Conservation (phyloP, 2,329 filamentous ascomycete genomes). For the Xylaria sp. region DNA sequence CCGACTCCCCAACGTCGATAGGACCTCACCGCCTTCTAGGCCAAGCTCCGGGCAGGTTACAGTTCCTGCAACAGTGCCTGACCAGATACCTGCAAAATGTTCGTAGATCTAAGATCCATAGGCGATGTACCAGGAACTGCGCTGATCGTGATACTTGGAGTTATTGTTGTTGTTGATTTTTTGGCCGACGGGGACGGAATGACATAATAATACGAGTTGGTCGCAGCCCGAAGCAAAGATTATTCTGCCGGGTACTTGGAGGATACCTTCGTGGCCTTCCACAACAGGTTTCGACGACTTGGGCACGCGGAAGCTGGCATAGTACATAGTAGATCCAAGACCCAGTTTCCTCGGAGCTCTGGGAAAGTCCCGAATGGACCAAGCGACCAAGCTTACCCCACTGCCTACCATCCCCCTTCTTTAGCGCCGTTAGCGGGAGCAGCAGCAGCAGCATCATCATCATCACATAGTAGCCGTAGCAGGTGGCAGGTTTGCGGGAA, state of each 20-base stretch:
- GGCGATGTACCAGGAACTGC: slow-evolving; percentile 12
- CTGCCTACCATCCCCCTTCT: slow-evolving; percentile 20
- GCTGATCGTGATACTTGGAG: slow-evolving; percentile 9
- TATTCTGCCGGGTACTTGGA: slow-evolving; percentile 11
- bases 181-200: too few relatives aligned
- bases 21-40: slow-evolving; percentile 25
- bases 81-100: slow-evolving; percentile 19
- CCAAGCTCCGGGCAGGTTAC: slow-evolving; percentile 15
- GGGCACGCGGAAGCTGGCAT: slow-evolving; percentile 20
- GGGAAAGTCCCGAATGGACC: slow-evolving; percentile 31
- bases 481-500: slow-evolving; percentile 25
- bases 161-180: background rate
- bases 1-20: slow-evolving; percentile 26
- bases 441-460: background rate
- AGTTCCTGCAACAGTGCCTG: slow-evolving; percentile 25
- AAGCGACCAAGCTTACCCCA: slow-evolving; percentile 6
- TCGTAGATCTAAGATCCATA: slow-evolving; percentile 9
- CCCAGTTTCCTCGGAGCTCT: slow-evolving; percentile 24
- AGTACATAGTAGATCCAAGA: slow-evolving; percentile 6
- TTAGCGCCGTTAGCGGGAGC: slow-evolving; percentile 11
- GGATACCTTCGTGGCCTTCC: slow-evolving; percentile 2
- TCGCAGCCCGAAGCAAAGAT: slow-evolving; percentile 1
- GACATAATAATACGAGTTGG: slow-evolving; percentile 7
- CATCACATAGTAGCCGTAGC: too few relatives aligned
- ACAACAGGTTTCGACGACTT: slow-evolving; percentile 12